A percentile compares a stretch with the other conserved stretches of the same genome.
These are phyloP conservation scores for Phytophthora multivora DNA, from an alignment of 352 stramenopile species.

Conservation along the genomic window DNA sequence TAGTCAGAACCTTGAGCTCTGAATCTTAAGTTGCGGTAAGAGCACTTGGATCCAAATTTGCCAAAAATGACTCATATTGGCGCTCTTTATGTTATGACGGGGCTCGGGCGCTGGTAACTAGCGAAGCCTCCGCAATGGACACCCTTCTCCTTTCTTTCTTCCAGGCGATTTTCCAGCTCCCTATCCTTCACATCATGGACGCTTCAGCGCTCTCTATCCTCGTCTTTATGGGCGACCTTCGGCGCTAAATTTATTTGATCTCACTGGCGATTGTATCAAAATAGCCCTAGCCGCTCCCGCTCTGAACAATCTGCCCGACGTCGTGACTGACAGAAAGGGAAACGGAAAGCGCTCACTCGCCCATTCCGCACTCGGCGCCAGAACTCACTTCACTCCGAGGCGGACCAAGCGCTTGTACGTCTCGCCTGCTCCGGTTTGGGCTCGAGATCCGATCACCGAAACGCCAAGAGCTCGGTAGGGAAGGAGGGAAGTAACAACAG, in stretches of 20 bases:
- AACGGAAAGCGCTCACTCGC: constrained; percentile 30
- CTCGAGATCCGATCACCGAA: constrained; percentile 17
- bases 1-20: neutral
- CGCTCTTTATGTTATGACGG: too few relatives aligned
- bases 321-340: constrained; percentile 37
- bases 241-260: constrained; percentile 8
- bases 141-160: neutral
- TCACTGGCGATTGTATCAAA: neutral
- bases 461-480: constrained; percentile 4
- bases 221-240: constrained; percentile 1
- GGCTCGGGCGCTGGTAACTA: too few relatives aligned
- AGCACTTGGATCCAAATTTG: too few relatives aligned
- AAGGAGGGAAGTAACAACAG: constrained; percentile 1
- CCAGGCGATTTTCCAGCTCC: too few relatives aligned
- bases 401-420: constrained; percentile 14
- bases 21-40: too few relatives aligned
- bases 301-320: constrained; percentile 30
- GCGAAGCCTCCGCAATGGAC: too few relatives aligned
- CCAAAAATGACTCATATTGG: too few relatives aligned
- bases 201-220: too few relatives aligned
- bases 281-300: too few relatives aligned
- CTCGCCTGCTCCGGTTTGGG: neutral
- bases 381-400: constrained; percentile 3
- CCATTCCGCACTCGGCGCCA: constrained; percentile 22
- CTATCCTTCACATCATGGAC: neutral